Conservation (phyloP, 1,284 basidiomycete genomes). For the Trichosporon faecale region DNA sequence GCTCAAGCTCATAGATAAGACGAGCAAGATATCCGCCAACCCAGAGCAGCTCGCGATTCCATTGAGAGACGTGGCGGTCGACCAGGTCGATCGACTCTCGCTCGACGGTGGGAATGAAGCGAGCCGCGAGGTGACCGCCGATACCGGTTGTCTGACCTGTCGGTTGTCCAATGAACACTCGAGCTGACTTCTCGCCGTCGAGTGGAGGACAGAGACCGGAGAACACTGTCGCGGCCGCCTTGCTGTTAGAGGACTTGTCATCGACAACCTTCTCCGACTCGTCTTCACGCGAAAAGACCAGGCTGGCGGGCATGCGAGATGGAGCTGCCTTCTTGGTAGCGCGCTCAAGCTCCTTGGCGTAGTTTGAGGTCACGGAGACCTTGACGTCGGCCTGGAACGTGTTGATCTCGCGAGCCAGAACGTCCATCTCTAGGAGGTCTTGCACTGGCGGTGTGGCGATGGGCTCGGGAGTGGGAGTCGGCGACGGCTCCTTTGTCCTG, state of each 20-base stretch:
- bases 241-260: conserved; percentile 61
- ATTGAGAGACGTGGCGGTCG: conserved; percentile 54
- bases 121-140: conserved; percentile 82
- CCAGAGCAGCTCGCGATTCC: conserved; percentile 80
- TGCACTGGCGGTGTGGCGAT: conserved; percentile 47
- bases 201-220: conserved; percentile 78
- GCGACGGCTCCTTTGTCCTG: conserved; percentile 46
- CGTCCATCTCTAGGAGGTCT: conserved; percentile 61
- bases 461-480: conserved; percentile 52
- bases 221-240: conserved; percentile 70
- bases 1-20: conserved; percentile 81
- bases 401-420: conserved; percentile 69
- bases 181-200: conserved; percentile 57
- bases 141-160: conserved; percentile 88
- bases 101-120: conserved; percentile 97
- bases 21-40: conserved; percentile 75
- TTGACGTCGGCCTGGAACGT: conserved; percentile 79
- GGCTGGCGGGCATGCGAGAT: conserved; percentile 67
- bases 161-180: conserved; percentile 49
- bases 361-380: conserved; percentile 69
- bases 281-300: conserved; percentile 90
- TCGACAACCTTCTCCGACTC: conserved; percentile 64
- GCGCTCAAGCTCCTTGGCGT: conserved; percentile 74
- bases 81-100: conserved; percentile 88
- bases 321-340: conserved; percentile 96